These are phyloP conservation scores for Gigaspora rosea DNA, from an alignment of 192 early-diverging fungal genomes.

Conservation along the genomic window DNA sequence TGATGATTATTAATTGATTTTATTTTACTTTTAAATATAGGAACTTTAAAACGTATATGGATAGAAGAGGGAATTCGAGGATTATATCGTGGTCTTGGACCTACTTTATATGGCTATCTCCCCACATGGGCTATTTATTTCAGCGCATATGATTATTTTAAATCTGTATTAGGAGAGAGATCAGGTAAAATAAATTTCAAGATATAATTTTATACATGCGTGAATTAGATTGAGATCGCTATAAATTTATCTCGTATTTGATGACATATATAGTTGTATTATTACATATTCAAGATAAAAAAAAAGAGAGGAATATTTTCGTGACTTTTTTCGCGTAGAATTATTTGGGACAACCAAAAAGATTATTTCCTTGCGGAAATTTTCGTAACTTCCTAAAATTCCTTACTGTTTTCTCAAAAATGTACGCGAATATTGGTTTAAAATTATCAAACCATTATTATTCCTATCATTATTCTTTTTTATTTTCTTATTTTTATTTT, in stretches of 20 bases:
- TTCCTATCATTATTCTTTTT: background rate
- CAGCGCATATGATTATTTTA: conserved; percentile 82
- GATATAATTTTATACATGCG: background rate
- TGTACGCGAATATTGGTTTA: too few relatives aligned
- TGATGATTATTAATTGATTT: too few relatives aligned
- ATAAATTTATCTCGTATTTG: too few relatives aligned
- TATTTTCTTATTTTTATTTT: background rate
- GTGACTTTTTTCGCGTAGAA: background rate
- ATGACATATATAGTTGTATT: too few relatives aligned
- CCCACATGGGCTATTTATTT: conserved; percentile 94
- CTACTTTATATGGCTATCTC: conserved; percentile 86
- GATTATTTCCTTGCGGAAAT: too few relatives aligned
- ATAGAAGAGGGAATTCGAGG: conserved; percentile 83
- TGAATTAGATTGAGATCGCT: background rate
- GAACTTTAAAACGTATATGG: conserved; percentile 73
- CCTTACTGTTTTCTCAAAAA: too few relatives aligned
- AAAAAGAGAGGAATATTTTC: background rate
- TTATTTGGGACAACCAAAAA: too few relatives aligned
- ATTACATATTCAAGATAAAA: background rate
- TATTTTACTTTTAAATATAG: conserved; percentile 25
- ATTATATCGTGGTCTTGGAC: conserved; percentile 85
- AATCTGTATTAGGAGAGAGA: conserved; percentile 38
- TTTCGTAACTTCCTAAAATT: too few relatives aligned
- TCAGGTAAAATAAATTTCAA: background rate
- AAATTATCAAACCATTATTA: too few relatives aligned